Conservation (phyloP, 1,139 yeast genomes). For the Hanseniaspora uvarum region DNA sequence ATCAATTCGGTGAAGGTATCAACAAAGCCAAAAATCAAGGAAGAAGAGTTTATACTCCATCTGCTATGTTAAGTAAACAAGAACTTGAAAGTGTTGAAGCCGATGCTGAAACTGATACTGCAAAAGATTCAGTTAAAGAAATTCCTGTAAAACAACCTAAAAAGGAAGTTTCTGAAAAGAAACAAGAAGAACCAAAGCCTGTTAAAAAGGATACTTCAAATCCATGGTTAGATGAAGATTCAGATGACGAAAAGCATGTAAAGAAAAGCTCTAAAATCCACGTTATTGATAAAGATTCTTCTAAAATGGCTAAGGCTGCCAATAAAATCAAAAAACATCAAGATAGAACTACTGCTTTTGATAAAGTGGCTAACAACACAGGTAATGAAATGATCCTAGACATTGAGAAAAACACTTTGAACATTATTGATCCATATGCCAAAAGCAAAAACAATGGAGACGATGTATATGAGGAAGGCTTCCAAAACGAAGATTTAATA, state of each 20-base stretch:
- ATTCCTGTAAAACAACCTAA: conserved; percentile 26
- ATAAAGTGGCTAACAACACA: conserved; percentile 2
- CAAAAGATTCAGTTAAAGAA: conserved; percentile 33
- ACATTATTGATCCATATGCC: conserved; percentile 39
- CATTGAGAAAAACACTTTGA: conserved; percentile 29
- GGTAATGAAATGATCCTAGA: conserved; percentile 27
- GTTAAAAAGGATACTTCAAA: conserved; percentile 27
- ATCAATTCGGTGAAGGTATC: conserved; percentile 31
- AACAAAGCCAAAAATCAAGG: conserved; percentile 58
- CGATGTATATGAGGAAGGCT: conserved; percentile 35
- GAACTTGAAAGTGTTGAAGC: conserved; percentile 39
- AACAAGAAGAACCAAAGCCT: not conserved
- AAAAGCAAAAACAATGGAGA: conserved; percentile 30
- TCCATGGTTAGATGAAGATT: conserved; percentile 55
- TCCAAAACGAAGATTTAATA: conserved; percentile 72
- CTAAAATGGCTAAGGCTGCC: conserved; percentile 38
- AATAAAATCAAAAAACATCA: conserved; percentile 38
- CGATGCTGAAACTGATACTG: conserved; percentile 43
- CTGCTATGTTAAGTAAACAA: conserved; percentile 39
- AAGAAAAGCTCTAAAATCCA: conserved; percentile 46
- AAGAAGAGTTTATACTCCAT: conserved; percentile 73
- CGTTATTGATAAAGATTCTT: conserved; percentile 49
- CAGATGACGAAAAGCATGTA: conserved; percentile 25
- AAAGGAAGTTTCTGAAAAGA: conserved; percentile 2
- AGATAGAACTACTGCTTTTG: not conserved